These are phyloP conservation scores for Persicaria tinctoria DNA, from an alignment of 148 eudicot species.

Conservation along the genomic window DNA sequence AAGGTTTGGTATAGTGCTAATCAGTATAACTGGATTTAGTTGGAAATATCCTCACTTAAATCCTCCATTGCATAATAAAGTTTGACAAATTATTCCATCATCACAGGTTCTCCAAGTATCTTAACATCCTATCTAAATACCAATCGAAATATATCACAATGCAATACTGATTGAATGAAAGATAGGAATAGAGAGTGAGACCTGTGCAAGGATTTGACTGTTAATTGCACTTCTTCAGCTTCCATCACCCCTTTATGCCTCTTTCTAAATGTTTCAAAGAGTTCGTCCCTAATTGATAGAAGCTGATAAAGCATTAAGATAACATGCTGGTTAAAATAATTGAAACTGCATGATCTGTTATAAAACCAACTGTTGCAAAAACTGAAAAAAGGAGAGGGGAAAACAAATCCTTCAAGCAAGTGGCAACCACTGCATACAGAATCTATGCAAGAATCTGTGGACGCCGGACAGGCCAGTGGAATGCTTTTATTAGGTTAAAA, in stretches of 20 bases:
- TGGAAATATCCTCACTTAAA: neutral
- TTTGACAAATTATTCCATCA: neutral
- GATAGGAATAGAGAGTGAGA: conserved; percentile 17
- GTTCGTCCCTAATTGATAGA: conserved; percentile 82
- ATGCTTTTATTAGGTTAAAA: neutral
- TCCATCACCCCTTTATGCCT: conserved; percentile 97
- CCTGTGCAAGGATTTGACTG: conserved; percentile 89
- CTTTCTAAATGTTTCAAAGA: conserved; percentile 91
- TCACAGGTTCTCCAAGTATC: neutral
- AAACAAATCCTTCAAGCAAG: neutral
- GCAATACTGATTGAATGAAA: neutral
- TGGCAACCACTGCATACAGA: neutral
- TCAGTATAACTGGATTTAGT: neutral
- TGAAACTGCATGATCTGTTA: neutral
- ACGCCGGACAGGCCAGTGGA: neutral
- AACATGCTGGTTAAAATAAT: conserved; percentile 15
- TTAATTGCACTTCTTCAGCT: conserved; percentile 89
- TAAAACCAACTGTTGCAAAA: neutral
- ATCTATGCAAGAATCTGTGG: neutral
- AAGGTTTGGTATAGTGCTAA: neutral
- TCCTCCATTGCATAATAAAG: neutral
- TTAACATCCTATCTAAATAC: neutral
- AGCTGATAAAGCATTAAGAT: conserved; percentile 36
- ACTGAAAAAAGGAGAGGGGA: neutral
- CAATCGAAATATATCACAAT: neutral